Evolutionary conservation across 2,329 filamentous ascomycete species (phyloP).

Genomic region (Ophiostoma australiae): DNA sequence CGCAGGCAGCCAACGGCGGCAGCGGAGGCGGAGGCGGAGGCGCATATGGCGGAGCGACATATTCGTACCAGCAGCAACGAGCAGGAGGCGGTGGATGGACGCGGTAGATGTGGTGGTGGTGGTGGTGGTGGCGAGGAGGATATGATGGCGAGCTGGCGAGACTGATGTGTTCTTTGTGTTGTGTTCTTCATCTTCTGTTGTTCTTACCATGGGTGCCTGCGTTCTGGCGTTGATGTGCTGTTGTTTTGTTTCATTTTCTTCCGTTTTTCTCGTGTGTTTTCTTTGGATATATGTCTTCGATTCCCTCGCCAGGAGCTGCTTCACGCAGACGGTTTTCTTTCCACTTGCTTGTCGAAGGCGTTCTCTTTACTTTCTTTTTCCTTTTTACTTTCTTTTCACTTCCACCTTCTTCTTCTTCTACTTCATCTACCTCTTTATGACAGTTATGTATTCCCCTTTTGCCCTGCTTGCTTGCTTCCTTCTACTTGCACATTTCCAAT

Average conservation of each 20-base stretch:
- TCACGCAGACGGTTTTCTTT: neutral
- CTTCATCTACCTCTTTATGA: conserved; percentile 8
- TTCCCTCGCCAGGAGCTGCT: neutral
- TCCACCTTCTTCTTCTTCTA: neutral
- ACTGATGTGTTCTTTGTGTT: neutral
- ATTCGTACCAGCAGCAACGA: conserved; percentile 16
- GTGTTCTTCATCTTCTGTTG: conserved; percentile 1
- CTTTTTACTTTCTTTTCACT: neutral
- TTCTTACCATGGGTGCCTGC: neutral
- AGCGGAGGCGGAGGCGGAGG: conserved; percentile 15
- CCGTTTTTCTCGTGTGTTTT: neutral
- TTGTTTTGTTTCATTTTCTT: neutral
- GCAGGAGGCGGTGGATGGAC: neutral
- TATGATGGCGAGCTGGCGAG: neutral
- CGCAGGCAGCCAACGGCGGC: conserved; percentile 23
- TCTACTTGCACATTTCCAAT: neutral
- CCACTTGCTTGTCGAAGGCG: neutral
- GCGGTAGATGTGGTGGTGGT: neutral
- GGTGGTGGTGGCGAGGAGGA: too few species aligned
- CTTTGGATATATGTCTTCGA: neutral
- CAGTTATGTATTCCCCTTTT: neutral
- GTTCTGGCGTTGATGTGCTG: conserved; percentile 1
- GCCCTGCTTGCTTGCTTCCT: neutral
- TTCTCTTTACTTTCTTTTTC: neutral
- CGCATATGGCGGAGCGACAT: neutral